A percentile compares a stretch with the other conserved stretches of the same genome.
phyloP scores from a whole-genome alignment of 106 monocot species.

The Gastrodia elata region DNA sequence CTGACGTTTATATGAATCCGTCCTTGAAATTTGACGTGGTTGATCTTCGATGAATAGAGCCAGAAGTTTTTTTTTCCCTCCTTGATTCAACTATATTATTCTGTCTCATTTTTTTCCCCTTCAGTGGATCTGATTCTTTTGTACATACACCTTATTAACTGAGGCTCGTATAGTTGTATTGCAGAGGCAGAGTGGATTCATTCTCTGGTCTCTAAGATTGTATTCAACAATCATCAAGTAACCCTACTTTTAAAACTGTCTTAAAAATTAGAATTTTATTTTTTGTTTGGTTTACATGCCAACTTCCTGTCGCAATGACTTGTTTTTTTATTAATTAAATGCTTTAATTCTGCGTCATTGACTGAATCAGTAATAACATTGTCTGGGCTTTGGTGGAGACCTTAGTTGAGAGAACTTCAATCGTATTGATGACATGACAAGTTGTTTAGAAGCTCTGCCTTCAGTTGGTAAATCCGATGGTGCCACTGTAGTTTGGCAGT shows the following conservation, averaged over 20 bases:
- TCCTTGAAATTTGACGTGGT: slow-evolving; percentile 69
- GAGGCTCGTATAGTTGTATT: not conserved
- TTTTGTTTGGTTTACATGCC: not conserved
- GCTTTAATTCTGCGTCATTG: too few species aligned
- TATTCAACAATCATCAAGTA: not conserved
- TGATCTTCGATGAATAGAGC: slow-evolving; percentile 37
- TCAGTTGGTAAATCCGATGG: too few species aligned
- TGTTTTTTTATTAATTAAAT: too few species aligned
- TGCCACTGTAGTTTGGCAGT: too few species aligned
- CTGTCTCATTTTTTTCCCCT: not conserved
- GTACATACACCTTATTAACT: slow-evolving; percentile 6
- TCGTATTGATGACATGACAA: too few species aligned
- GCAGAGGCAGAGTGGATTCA: not conserved
- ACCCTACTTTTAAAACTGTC: not conserved
- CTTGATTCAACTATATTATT: not conserved
- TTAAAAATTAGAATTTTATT: not conserved
- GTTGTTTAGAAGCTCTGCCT: too few species aligned
- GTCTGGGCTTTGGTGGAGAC: too few species aligned
- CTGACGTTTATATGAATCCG: slow-evolving; percentile 62
- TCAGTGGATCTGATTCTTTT: not conserved
- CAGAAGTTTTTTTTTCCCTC: not conserved
- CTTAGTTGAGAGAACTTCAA: too few species aligned
- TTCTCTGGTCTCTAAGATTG: not conserved
- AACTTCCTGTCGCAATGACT: not conserved
- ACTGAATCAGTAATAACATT: too few species aligned